Conservation (phyloP, 2,329 filamentous ascomycete genomes). For the Colletotrichum gloeosporioides region DNA sequence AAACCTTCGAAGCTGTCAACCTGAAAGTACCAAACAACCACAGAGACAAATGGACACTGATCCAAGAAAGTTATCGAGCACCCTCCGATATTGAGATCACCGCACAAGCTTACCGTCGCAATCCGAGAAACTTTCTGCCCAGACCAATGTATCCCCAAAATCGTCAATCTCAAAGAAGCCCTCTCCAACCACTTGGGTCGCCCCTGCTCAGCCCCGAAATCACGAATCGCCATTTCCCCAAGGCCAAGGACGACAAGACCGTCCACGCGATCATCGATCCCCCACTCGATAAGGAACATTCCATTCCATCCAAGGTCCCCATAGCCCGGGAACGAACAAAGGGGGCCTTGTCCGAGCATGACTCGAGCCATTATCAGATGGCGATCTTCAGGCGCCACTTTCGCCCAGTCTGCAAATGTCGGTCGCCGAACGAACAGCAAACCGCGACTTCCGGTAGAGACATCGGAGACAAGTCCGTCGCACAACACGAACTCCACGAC, state of each 20-base stretch:
- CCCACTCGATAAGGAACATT: neutral
- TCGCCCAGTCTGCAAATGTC: neutral
- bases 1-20: neutral
- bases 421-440: neutral
- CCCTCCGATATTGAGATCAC: neutral
- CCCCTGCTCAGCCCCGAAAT: neutral
- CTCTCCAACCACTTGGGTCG: neutral
- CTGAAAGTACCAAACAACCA: neutral
- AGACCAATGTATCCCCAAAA: neutral
- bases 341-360: neutral
- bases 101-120: accelerated
- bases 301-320: neutral
- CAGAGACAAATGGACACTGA: accelerated
- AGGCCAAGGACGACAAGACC: neutral
- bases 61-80: accelerated
- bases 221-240: neutral
- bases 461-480: neutral
- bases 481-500: neutral
- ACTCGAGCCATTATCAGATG: neutral
- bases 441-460: neutral
- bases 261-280: neutral
- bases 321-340: neutral
- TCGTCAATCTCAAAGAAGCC: neutral
- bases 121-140: neutral
- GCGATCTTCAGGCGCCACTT: neutral